A percentile compares a stretch with the other conserved stretches of the same genome.
Conservation (phyloP, 2,329 filamentous ascomycete species). For the Magnaporthiopsis rhizophila region DNA sequence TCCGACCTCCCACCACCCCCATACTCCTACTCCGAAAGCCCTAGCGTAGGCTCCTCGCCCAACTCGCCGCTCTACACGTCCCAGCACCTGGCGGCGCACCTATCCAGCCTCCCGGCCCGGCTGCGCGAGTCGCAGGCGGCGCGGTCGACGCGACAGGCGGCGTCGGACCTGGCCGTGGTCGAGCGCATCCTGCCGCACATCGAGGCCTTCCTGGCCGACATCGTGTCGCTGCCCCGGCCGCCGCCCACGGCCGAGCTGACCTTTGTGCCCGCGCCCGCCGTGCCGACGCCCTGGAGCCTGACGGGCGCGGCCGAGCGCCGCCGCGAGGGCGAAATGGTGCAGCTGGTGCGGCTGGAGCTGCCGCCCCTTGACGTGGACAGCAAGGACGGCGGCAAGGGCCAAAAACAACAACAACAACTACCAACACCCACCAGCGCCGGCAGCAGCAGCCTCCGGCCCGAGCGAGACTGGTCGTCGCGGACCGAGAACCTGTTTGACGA, state of each 20-base stretch:
- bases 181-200: slow-evolving; percentile 32
- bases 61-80: slow-evolving; percentile 13
- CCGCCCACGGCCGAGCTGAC: slow-evolving; percentile 32
- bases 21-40: slow-evolving; percentile 3
- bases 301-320: slow-evolving; percentile 23
- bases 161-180: slow-evolving; percentile 30
- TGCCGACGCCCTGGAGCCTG: slow-evolving; percentile 27
- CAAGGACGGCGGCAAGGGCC: background rate
- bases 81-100: slow-evolving; percentile 22
- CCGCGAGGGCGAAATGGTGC: slow-evolving; percentile 22
- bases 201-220: slow-evolving; percentile 30
- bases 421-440: background rate
- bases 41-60: slow-evolving; percentile 13
- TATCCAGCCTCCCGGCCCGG: slow-evolving; percentile 27
- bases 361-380: background rate
- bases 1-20: slow-evolving; percentile 4
- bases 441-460: slow-evolving; percentile 1
- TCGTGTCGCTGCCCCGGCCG: slow-evolving; percentile 24
- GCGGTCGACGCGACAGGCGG: slow-evolving; percentile 24
- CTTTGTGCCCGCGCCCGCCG: slow-evolving; percentile 34
- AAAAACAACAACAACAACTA: too few species aligned
- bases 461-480: slow-evolving; percentile 9
- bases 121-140: slow-evolving; percentile 27
- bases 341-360: slow-evolving; percentile 22
- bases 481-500: slow-evolving; percentile 29